phyloP scores from a whole-genome alignment of 23 red algal genomes.

The Chondrus crispus region DNA sequence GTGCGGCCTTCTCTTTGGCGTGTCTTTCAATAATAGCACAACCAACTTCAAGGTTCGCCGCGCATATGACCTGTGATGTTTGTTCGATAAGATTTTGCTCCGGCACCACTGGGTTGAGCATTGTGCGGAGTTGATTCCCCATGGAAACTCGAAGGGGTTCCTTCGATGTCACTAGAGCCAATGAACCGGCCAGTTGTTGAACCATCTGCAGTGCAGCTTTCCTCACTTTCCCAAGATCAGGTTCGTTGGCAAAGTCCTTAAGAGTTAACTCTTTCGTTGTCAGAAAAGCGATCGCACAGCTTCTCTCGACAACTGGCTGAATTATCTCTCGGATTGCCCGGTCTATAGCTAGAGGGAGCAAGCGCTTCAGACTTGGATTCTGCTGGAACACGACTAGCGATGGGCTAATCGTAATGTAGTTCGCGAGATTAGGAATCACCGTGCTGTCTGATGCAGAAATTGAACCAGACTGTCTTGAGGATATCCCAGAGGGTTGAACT shows the following conservation, averaged over 20 bases:
- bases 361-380: constrained; percentile 72
- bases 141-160: constrained; percentile 90
- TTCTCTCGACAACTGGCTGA: constrained; percentile 94
- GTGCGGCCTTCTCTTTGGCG: constrained; percentile 67
- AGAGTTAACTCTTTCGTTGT: constrained; percentile 91
- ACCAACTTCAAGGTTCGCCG: constrained; percentile 85
- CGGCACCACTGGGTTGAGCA: constrained; percentile 50
- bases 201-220: constrained; percentile 85
- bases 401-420: constrained; percentile 70
- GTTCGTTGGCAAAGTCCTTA: constrained; percentile 86
- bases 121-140: constrained; percentile 69
- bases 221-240: constrained; percentile 45
- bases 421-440: constrained; percentile 76
- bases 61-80: constrained; percentile 82
- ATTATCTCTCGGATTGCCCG: constrained; percentile 96
- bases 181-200: constrained; percentile 80
- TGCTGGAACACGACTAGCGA: constrained; percentile 75
- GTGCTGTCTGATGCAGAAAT: constrained; percentile 65
- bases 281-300: constrained; percentile 75
- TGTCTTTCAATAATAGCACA: constrained; percentile 96
- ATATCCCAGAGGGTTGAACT: not conserved
- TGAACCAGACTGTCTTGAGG: constrained; percentile 17
- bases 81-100: constrained; percentile 84
- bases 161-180: constrained; percentile 96
- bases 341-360: constrained; percentile 81